Base-by-base conservation (phyloP, 2,329 filamentous ascomycete genomes). In the Apiospora marii region DNA sequence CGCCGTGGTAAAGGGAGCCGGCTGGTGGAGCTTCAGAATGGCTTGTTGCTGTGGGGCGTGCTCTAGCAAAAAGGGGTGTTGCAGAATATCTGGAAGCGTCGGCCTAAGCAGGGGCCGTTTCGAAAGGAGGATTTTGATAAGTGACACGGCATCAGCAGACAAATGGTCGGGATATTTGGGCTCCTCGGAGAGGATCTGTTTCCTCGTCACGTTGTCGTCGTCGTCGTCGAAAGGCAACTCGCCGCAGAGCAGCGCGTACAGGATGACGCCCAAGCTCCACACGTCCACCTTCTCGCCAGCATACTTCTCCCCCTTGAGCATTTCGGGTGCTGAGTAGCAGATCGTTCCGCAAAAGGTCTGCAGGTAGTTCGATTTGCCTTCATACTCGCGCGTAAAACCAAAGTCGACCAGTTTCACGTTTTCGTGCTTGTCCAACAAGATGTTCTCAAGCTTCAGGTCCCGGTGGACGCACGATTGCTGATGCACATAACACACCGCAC, bases 361-460 rank as follows among this genome's bases (percentile, higher is more conserved):
- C 71, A 99, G 85, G 79, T 98, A 96, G 81, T 95, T 98, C 43
- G 94, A 90, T 78, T 97, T 95, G 73, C 96, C 96, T 83, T 98
- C 95, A 82, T 99, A 99, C 84, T 99, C 96, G 76, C 96, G 89
- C 14, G 96, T 99, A 81, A 99, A 99, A 24, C 96, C 96, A 85
- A 99, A 99, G 82, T 99, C 96, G 77, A 97, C 96, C 74, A 99
- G 85, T 84, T 99, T 99, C 77, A 99, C 96, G 79, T 98, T 98
- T 80, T 97, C 96, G 80, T 98, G 89, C 82, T 97, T 98, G 85
- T 99, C 96, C 77, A 99, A 89, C 67, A 99, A 86, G 73, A 99
- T 98, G 80, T 97, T 97, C 81, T 99, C 96, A 79, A 99, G 88
- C 83, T 99, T 99, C 71, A 99, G 86, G 81, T 99, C 96, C 77